phyloP scores from a whole-genome alignment of 495 filamentous ascomycete genomes.

The Lophiotrema nucula region DNA sequence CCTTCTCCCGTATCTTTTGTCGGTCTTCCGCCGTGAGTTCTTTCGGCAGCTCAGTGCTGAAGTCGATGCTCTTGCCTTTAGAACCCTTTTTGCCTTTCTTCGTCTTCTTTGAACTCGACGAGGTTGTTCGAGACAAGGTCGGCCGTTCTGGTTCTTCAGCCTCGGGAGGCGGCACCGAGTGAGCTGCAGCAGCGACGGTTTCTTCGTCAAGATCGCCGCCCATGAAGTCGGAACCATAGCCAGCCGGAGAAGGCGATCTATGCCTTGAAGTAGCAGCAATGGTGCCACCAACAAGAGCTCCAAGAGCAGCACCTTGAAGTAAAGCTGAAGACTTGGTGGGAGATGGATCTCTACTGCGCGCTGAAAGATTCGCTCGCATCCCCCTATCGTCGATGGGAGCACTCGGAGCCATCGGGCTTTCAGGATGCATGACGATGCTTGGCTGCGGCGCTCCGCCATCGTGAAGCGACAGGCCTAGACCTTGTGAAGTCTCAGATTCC shows the following conservation, averaged over 20 bases:
- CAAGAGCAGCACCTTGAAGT: constrained; percentile 22
- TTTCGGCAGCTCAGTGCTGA: constrained; percentile 5
- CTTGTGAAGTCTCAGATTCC: not conserved
- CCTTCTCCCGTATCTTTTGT: constrained; percentile 21
- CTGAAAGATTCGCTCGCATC: not conserved
- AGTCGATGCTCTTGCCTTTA: constrained; percentile 26
- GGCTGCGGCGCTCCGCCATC: not conserved
- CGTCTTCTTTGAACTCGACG: constrained; percentile 26
- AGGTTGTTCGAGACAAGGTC: constrained; percentile 9
- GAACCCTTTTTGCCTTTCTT: constrained; percentile 34
- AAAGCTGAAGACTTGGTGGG: constrained; percentile 15
- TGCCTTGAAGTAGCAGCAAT: constrained; percentile 3
- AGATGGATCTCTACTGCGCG: constrained; percentile 16
- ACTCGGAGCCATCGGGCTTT: constrained; percentile 19
- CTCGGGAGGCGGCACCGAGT: constrained; percentile 2
- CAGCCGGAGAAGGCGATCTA: constrained; percentile 12
- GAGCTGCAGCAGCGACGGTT: constrained; percentile 15
- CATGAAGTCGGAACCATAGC: constrained; percentile 31
- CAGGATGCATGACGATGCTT: not conserved
- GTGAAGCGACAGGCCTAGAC: constrained; percentile 5
- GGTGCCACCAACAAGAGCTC: constrained; percentile 6
- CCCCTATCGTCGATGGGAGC: constrained; percentile 11
- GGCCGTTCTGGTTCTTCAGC: constrained; percentile 16
- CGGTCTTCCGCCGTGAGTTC: constrained; percentile 24
- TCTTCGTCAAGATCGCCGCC: constrained; percentile 30